Percentiles rank a stretch among this genome's conserved stretches.
phyloP scores from a whole-genome alignment of 352 stramenopile species.

The Lagenidium sp. region DNA sequence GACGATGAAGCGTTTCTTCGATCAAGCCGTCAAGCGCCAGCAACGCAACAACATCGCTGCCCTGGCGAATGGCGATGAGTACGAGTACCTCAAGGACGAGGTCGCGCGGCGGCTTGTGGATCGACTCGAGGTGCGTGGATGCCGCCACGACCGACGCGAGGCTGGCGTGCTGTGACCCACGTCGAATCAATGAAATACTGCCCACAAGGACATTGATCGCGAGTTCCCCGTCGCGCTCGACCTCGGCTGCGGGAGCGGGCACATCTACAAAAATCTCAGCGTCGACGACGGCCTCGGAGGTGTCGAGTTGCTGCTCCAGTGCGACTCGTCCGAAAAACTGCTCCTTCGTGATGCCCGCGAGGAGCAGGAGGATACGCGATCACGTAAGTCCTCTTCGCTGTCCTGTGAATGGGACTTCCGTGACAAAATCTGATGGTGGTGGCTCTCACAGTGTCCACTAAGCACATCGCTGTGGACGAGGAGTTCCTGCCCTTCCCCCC shows the following conservation, averaged over 20 bases:
- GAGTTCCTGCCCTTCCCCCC: slow-evolving; percentile 92
- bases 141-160: no score
- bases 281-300: slow-evolving; percentile 59
- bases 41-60: slow-evolving; percentile 72
- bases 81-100: slow-evolving; percentile 84
- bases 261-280: slow-evolving; percentile 79
- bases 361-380: slow-evolving; percentile 11
- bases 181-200: no score
- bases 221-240: slow-evolving; percentile 75
- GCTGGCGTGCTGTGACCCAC: no score
- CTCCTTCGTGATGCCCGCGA: slow-evolving; percentile 50
- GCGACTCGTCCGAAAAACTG: slow-evolving; percentile 66
- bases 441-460: slow-evolving; percentile 40
- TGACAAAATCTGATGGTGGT: slow-evolving; percentile 5
- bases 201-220: slow-evolving; percentile 80
- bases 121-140: slow-evolving; percentile 50
- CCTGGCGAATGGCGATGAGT: slow-evolving; percentile 51
- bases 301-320: slow-evolving; percentile 73
- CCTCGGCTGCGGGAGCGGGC: slow-evolving; percentile 65
- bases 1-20: no score
- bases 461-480: slow-evolving; percentile 84
- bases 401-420: no score
- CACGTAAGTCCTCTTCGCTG: no score
- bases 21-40: slow-evolving; percentile 69
- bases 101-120: slow-evolving; percentile 76